Percentiles rank a stretch among this genome's conserved stretches.
Conservation (phyloP, 495 filamentous ascomycete species). For the Aspergillus egyptiacus region DNA sequence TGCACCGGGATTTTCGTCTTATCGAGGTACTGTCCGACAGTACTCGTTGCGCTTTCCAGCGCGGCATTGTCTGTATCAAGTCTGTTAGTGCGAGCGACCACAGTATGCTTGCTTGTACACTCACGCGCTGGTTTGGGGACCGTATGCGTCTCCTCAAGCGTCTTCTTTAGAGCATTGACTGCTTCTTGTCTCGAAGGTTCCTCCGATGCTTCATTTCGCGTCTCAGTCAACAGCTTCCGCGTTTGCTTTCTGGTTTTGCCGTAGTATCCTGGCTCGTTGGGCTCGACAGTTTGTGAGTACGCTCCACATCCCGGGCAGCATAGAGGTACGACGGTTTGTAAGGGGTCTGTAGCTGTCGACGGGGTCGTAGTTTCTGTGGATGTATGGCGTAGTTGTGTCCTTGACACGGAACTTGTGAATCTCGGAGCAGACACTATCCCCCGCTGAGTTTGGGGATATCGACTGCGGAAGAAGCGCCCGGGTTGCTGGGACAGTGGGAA, state of each 20-base stretch:
- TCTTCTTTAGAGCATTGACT: slow-evolving; percentile 13
- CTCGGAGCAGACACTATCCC: slow-evolving; percentile 5
- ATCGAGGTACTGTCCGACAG: slow-evolving; percentile 16
- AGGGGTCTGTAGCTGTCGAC: slow-evolving; percentile 3
- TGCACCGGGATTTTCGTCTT: slow-evolving; percentile 27
- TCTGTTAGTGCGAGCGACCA: slow-evolving; percentile 1
- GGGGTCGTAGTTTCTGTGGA: slow-evolving; percentile 15
- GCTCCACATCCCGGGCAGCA: slow-evolving; percentile 88
- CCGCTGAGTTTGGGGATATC: slow-evolving; percentile 4
- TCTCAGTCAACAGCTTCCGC: slow-evolving; percentile 29
- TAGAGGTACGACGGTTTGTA: slow-evolving; percentile 25
- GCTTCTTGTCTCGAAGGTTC: slow-evolving; percentile 20
- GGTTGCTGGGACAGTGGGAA: neutral
- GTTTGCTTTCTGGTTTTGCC: slow-evolving; percentile 46
- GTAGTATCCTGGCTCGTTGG: slow-evolving; percentile 75
- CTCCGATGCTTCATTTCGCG: slow-evolving; percentile 21
- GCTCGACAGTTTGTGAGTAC: slow-evolving; percentile 61
- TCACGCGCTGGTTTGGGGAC: slow-evolving; percentile 21
- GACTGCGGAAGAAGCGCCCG: neutral
- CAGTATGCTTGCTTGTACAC: neutral
- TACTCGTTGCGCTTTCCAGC: slow-evolving; percentile 32
- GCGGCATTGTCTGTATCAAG: slow-evolving; percentile 30
- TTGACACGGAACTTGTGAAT: neutral
- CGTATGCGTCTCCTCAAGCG: neutral
- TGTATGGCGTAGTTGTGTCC: slow-evolving; percentile 18